phyloP scores from a whole-genome alignment of 352 stramenopile genomes.

The Pythium aquatile region DNA sequence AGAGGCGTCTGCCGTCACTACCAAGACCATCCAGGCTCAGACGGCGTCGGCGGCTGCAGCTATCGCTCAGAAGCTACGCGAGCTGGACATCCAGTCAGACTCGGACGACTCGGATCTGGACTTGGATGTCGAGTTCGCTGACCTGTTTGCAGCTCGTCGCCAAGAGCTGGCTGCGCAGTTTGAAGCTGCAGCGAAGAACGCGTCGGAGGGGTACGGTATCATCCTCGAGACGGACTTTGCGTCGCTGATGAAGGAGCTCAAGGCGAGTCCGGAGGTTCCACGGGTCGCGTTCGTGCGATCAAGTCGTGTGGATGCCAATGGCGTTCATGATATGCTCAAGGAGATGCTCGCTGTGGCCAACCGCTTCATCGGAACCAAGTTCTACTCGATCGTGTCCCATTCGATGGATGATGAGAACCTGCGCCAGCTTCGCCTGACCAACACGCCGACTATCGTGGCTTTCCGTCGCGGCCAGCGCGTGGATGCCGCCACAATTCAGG shows the following conservation, averaged over 20 bases:
- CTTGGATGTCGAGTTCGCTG: constrained; percentile 43
- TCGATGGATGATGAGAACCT: constrained; percentile 28
- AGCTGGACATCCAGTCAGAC: constrained; percentile 21
- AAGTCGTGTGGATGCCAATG: constrained; percentile 1
- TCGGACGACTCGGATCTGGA: constrained; percentile 38
- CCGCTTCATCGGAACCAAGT: constrained; percentile 57
- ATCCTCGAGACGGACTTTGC: constrained; percentile 32
- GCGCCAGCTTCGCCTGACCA: constrained; percentile 39
- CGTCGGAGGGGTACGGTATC: constrained; percentile 51
- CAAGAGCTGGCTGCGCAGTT: constrained; percentile 50
- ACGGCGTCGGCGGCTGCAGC: constrained; percentile 4
- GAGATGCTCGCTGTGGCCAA: constrained; percentile 46
- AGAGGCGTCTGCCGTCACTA: constrained; percentile 2
- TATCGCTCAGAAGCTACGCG: constrained; percentile 10
- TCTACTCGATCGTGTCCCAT: constrained; percentile 36
- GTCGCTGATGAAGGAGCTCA: constrained; percentile 40
- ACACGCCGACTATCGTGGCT: constrained; percentile 37
- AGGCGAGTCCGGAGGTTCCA: constrained; percentile 35
- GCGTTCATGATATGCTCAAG: constrained; percentile 31
- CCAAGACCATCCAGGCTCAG: constrained; percentile 8
- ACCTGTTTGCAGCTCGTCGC: constrained; percentile 38
- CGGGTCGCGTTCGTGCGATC: constrained; percentile 42
- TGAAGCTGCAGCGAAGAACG: constrained; percentile 41
- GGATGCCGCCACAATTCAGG: constrained; percentile 42
- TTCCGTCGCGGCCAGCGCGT: constrained; percentile 53